Evolutionary conservation across 768 basidiomycete genomes (phyloP).

Genomic region (Rhizopogon roseolus): DNA sequence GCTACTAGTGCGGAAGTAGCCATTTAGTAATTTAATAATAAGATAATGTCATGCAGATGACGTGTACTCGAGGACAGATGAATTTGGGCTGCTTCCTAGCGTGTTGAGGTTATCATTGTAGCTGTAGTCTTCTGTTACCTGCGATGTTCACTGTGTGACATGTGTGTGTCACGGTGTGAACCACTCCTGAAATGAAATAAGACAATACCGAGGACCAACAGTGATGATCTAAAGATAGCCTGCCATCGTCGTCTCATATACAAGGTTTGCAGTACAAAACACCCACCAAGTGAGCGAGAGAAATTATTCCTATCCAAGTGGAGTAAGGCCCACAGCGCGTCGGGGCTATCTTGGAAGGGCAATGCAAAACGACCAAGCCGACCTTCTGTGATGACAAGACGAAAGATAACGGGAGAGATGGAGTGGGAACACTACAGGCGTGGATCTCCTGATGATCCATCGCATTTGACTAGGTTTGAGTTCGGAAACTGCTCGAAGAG

Average conservation of each 20-base stretch:
- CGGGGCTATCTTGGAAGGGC: neutral
- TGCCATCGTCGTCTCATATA: neutral
- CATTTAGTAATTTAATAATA: too few species aligned
- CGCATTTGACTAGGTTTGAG: too few species aligned
- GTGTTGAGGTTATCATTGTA: neutral
- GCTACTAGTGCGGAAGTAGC: too few species aligned
- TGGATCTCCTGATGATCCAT: too few species aligned
- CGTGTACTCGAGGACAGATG: neutral
- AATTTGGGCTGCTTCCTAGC: neutral
- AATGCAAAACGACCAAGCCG: neutral
- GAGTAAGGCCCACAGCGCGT: too few species aligned
- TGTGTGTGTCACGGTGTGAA: neutral
- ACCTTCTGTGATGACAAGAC: neutral
- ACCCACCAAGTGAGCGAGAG: neutral
- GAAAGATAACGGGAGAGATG: neutral
- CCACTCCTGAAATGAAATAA: neutral
- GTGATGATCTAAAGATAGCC: neutral
- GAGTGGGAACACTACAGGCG: neutral
- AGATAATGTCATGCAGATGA: too few species aligned
- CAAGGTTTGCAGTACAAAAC: neutral
- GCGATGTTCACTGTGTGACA: neutral
- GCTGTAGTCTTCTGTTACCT: neutral
- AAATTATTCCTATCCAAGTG: too few species aligned
- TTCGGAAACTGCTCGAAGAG: too few species aligned
- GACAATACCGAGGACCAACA: neutral